Evolutionary conservation across 1,284 basidiomycete species (phyloP), one percentile per base, ranked within the genome.

Genomic region (Cystobasidium pallidum): DNA sequence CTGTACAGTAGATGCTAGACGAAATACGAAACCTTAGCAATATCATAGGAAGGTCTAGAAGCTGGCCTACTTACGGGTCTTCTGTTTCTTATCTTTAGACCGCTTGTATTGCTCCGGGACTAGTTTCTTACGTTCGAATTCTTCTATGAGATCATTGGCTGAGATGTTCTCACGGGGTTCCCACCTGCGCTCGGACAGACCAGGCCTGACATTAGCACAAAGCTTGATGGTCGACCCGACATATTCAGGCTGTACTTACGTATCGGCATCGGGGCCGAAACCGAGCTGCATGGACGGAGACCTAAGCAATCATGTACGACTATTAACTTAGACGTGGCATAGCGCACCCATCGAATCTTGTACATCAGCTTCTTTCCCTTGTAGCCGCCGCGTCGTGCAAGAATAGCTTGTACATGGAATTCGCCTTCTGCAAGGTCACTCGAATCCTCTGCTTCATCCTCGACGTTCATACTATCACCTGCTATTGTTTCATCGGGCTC

Each of bases 321-420:
- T n/a, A n/a, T n/a, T n/a, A n/a, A n/a, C n/a, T n/a, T n/a, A n/a
- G n/a, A n/a, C n/a, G n/a, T n/a, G n/a, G n/a, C n/a, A n/a, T n/a
- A 24, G 49, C 59, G 43, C 41, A 71, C 68, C 68, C 68, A 71
- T 13, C 59, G 59, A 21, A 71, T 64, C 49, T 63, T 63, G 68
- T 63, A 71, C 47, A 49, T 51, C 24, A 63, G 17, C n/a, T 8
- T 55, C 51, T 34, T 54, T 34, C 67, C 58, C 36, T 64, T 54
- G 17, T 55, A 61, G 30, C 45, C 67, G 26, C 67, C 49, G 24
- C 43, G n/a, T 13, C 68, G 24, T n/a, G 45, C 59, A 4, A 71
- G 30, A 36, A 71, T 71, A 26, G 47, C 45, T 64, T 71, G 61
- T 7, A 71, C 68, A 19, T 71, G 59, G 36, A 52, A 71, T 28